These are phyloP conservation scores for Kregervanrija fluxuum DNA, from an alignment of 805 yeast species.

Conservation along the genomic window DNA sequence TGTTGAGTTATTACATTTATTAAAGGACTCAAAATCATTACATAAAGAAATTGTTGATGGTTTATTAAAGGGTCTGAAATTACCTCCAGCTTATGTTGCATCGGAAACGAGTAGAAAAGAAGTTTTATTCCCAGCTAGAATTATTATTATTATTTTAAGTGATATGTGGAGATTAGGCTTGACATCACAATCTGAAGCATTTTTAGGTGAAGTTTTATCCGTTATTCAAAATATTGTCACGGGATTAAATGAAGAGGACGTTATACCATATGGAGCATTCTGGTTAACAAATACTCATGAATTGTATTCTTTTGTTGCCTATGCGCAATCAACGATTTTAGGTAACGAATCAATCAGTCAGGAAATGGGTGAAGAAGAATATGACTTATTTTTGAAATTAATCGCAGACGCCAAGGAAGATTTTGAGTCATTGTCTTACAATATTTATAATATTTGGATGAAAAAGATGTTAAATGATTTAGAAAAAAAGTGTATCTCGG, in stretches of 20 bases:
- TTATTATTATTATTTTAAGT: slow-evolving; percentile 81
- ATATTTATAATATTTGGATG: slow-evolving; percentile 96
- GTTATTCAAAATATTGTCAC: slow-evolving; percentile 82
- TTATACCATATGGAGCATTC: slow-evolving; percentile 88
- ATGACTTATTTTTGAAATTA: slow-evolving; percentile 78
- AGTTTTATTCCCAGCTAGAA: slow-evolving; percentile 92
- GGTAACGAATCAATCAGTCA: slow-evolving; percentile 73
- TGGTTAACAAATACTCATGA: slow-evolving; percentile 98
- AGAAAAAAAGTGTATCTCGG: slow-evolving; percentile 90
- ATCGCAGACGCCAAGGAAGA: slow-evolving; percentile 92
- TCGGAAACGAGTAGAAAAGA: slow-evolving; percentile 81
- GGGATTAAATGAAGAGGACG: slow-evolving; percentile 74
- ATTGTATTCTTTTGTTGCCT: slow-evolving; percentile 85
- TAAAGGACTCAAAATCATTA: slow-evolving; percentile 63
- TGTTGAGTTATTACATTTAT: slow-evolving; percentile 63
- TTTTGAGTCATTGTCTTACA: slow-evolving; percentile 85
- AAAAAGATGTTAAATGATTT: slow-evolving; percentile 85
- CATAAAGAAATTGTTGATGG: slow-evolving; percentile 85
- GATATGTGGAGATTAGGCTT: slow-evolving; percentile 98
- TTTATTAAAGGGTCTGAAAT: slow-evolving; percentile 71
- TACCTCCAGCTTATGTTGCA: slow-evolving; percentile 82
- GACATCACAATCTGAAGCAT: slow-evolving; percentile 84
- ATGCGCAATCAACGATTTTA: slow-evolving; percentile 87
- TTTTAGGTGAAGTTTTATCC: slow-evolving; percentile 81
- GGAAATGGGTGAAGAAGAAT: slow-evolving; percentile 86